phyloP scores from a whole-genome alignment of 179 eudicot species.

The Spergularia azorica region DNA sequence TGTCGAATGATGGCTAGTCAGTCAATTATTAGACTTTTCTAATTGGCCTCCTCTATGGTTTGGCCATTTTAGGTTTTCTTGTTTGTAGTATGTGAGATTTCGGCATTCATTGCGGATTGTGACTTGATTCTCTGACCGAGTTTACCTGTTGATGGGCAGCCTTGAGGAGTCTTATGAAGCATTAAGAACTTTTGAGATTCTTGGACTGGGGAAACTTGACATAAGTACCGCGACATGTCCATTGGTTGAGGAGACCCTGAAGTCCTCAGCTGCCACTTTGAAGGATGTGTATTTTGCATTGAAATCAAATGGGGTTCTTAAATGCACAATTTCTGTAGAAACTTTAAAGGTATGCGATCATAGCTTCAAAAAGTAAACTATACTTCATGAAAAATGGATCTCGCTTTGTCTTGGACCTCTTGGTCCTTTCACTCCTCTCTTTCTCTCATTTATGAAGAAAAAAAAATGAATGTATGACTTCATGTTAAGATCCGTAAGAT shows the following conservation, averaged over 20 bases:
- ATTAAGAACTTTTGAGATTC: slow-evolving; percentile 67
- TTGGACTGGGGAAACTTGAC: slow-evolving; percentile 58
- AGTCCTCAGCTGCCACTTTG: slow-evolving; percentile 51
- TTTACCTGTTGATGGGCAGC: slow-evolving; percentile 47
- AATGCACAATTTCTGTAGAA: slow-evolving; percentile 54
- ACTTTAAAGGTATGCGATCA: slow-evolving; percentile 50
- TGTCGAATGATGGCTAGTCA: slow-evolving; percentile 5
- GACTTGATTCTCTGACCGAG: slow-evolving; percentile 12
- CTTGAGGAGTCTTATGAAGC: slow-evolving; percentile 80
- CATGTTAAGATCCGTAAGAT: neutral
- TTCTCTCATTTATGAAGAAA: neutral
- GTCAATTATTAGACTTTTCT: neutral
- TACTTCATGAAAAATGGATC: neutral
- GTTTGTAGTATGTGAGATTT: neutral
- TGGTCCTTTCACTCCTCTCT: neutral
- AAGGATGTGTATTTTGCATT: slow-evolving; percentile 73
- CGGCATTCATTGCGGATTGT: neutral
- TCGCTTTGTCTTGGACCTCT: neutral
- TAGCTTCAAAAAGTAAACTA: neutral
- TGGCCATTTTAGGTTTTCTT: neutral
- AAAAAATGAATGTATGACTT: neutral
- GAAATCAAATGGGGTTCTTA: slow-evolving; percentile 55
- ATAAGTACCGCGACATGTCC: slow-evolving; percentile 51
- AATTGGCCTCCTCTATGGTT: neutral
- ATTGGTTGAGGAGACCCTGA: slow-evolving; percentile 49